These are phyloP conservation scores for Thalassiosira profunda DNA, from an alignment of 108 stramenopile genomes.

Conservation along the genomic window DNA sequence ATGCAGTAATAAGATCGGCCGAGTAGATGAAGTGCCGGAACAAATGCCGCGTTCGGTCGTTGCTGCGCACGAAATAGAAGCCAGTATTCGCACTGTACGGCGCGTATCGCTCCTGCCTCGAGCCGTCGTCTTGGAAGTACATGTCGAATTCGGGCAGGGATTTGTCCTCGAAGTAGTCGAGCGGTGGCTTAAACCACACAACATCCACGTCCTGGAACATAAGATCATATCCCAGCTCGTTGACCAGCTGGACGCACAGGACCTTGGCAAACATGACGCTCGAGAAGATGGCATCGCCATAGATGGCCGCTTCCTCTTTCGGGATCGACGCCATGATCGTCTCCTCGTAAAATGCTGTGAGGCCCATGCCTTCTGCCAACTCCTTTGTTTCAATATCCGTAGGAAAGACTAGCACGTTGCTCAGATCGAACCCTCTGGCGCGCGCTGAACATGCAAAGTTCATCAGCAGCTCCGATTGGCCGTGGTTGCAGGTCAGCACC, in stretches of 20 bases:
- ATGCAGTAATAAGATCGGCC: conserved; percentile 71
- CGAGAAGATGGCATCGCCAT: conserved; percentile 57
- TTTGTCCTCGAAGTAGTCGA: conserved; percentile 61
- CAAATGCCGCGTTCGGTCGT: conserved; percentile 73
- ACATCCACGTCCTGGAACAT: conserved; percentile 83
- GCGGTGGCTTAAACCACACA: conserved; percentile 68
- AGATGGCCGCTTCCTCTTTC: conserved; percentile 46
- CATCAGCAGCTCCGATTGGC: conserved; percentile 49
- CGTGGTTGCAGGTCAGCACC: conserved; percentile 62
- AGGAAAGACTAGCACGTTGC: conserved; percentile 55
- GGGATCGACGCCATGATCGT: conserved; percentile 40
- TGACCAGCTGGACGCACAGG: conserved; percentile 58
- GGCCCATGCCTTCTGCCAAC: conserved; percentile 46
- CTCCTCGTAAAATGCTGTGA: conserved; percentile 54
- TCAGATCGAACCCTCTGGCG: conserved; percentile 43
- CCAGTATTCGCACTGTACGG: conserved; percentile 80
- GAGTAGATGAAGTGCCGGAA: conserved; percentile 62
- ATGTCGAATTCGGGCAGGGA: conserved; percentile 64
- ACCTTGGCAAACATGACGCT: conserved; percentile 79
- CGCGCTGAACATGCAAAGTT: conserved; percentile 57
- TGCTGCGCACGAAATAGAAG: conserved; percentile 90
- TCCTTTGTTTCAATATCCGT: conserved; percentile 53
- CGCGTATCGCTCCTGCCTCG: conserved; percentile 63
- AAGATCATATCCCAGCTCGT: conserved; percentile 57
- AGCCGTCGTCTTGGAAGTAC: conserved; percentile 94